Evolutionary conservation across 352 stramenopile species (phyloP), one percentile per base, ranked within the genome.

Genomic region (Phytophthora palmivora): DNA sequence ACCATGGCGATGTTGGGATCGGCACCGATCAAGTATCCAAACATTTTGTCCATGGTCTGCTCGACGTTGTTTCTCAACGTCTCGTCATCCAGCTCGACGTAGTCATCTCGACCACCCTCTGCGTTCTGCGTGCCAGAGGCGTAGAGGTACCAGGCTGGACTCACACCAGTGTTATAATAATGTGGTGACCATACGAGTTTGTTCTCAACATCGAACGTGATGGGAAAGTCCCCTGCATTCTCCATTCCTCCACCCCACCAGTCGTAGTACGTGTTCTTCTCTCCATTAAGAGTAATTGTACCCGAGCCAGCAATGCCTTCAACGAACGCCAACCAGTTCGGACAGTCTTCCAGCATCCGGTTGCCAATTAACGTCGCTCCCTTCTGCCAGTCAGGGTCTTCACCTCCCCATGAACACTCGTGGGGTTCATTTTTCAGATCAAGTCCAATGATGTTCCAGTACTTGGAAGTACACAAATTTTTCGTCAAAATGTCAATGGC

Each of bases 351-450:
- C 10, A 91, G 74, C 78, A 91, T 89, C 15, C 64, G 59, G 45
- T 84, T 78, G 26, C 77, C 79, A 32, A 91, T 91, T 10, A 79
- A 38, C 11, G 70, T 79, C 21, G 82, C 73, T n/a, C 82, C 82
- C 7, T 81, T 65, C 16, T 81, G 62, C 76, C 76, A 88, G 28
- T 86, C 76, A 8, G 79, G 74, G 6, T 44, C 63, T 0, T 41
- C 45, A 2, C 76, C 78, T 4, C 66, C 59, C 82, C 82, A 91
- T 8, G 77, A 74, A 36, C 73, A 80, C 38, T 82, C 64, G 46
- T 87, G 56, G 3, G 82, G 82, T 30, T 91, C 82, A 38, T 91
- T 91, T 64, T 91, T 91, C 16, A 91, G 41, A 41, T 90, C 81
- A 0, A 90, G 64, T 14, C 79, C 81, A 22, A 90, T 18, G 39